Conservation (phyloP, 2,329 filamentous ascomycete genomes). For the Fusarium citri region DNA sequence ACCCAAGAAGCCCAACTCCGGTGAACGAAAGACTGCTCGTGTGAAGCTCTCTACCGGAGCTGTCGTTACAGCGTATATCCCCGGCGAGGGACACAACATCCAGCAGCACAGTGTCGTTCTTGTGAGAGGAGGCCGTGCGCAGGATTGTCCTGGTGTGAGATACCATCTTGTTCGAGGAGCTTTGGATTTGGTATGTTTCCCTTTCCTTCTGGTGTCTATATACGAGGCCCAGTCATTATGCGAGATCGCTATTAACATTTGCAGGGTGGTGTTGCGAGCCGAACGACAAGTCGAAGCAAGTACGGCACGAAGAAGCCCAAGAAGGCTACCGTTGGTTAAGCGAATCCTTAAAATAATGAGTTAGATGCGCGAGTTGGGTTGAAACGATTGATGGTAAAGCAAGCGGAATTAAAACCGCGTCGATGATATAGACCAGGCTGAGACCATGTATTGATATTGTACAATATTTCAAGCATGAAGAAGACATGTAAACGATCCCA, state of each 20-base stretch:
- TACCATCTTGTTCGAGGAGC: slow-evolving; percentile 94
- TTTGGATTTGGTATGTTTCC: slow-evolving; percentile 83
- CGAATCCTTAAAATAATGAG: not conserved
- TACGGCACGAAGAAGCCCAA: slow-evolving; percentile 99
- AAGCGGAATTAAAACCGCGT: slow-evolving; percentile 13
- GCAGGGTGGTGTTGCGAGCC: slow-evolving; percentile 89
- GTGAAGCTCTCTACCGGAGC: slow-evolving; percentile 88
- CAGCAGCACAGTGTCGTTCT: slow-evolving; percentile 98
- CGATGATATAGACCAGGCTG: slow-evolving; percentile 27
- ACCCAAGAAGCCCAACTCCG: slow-evolving; percentile 99
- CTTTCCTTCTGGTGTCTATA: not conserved
- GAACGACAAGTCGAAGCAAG: slow-evolving; percentile 89
- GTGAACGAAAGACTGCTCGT: slow-evolving; percentile 94
- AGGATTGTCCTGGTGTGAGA: slow-evolving; percentile 98
- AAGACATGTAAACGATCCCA: slow-evolving; percentile 37
- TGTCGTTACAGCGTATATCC: slow-evolving; percentile 92
- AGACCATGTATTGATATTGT: slow-evolving; percentile 46
- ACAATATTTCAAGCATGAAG: slow-evolving; percentile 38
- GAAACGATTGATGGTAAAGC: not conserved
- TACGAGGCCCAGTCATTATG: not conserved
- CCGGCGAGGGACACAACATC: slow-evolving; percentile 97
- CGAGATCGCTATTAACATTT: slow-evolving; percentile 24
- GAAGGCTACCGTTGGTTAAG: slow-evolving; percentile 70
- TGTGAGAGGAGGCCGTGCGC: slow-evolving; percentile 89
- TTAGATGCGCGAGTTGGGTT: not conserved